phyloP scores from a whole-genome alignment of 164 flowering plant species.

The Sedum album region DNA sequence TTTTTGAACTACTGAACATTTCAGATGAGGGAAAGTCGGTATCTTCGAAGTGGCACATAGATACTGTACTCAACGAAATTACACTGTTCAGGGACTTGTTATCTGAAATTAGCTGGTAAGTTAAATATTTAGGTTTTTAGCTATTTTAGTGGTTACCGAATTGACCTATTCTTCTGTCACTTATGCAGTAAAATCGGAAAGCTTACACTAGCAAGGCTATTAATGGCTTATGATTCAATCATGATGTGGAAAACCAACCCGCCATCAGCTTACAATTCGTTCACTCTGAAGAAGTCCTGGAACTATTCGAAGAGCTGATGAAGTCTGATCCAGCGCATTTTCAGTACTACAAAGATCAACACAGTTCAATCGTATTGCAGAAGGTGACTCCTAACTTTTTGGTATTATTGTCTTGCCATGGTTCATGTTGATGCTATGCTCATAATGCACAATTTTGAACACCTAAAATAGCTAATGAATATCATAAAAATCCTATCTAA shows the following conservation, averaged over 20 bases:
- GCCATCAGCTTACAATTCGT: constrained; percentile 17
- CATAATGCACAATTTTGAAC: neutral
- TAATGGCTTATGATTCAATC: constrained; percentile 51
- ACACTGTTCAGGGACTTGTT: constrained; percentile 50
- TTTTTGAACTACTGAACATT: constrained; percentile 23
- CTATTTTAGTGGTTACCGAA: neutral
- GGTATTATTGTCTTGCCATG: neutral
- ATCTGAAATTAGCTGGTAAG: constrained; percentile 45
- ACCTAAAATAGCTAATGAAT: no score
- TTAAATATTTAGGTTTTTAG: neutral
- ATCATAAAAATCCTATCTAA: no score
- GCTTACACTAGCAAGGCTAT: constrained; percentile 80
- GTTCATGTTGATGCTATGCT: no score
- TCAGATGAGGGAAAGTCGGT: constrained; percentile 19
- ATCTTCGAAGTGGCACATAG: constrained; percentile 32
- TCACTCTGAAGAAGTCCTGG: constrained; percentile 54
- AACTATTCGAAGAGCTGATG: constrained; percentile 51
- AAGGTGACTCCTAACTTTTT: constrained; percentile 36
- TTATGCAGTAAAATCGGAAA: constrained; percentile 80
- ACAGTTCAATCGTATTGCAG: constrained; percentile 48
- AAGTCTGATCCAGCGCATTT: constrained; percentile 63
- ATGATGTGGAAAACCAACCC: constrained; percentile 15
- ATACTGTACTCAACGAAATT: constrained; percentile 47
- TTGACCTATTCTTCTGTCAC: neutral
- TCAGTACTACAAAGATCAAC: constrained; percentile 61